A percentile compares a stretch with the other conserved stretches of the same genome.
These are phyloP conservation scores for Coleophoma cylindrospora DNA, from an alignment of 2,329 filamentous ascomycete genomes.

Conservation along the genomic window DNA sequence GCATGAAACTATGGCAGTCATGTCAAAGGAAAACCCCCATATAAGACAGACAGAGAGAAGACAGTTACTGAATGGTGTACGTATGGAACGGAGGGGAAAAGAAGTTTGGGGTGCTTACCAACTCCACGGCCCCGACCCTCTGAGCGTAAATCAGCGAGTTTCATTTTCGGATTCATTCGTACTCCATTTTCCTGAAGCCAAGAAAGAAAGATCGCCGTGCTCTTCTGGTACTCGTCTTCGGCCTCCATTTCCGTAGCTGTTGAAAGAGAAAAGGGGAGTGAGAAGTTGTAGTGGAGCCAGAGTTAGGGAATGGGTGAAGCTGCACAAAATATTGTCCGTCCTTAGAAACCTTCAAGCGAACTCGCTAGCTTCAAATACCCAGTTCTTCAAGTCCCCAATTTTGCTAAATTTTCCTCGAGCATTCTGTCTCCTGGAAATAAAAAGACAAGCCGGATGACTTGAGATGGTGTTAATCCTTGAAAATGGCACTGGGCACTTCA, in stretches of 20 bases:
- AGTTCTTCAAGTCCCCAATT: no score
- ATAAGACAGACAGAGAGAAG: no score
- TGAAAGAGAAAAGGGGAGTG: neutral
- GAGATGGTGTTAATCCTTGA: no score
- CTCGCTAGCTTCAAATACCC: no score
- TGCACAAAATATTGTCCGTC: no score
- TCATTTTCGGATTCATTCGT: constrained; percentile 51
- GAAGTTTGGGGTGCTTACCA: constrained; percentile 39
- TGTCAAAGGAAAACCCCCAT: neutral
- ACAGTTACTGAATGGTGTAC: constrained; percentile 3
- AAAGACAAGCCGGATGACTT: no score
- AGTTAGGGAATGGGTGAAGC: no score
- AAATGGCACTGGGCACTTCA: no score
- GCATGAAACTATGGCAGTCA: neutral
- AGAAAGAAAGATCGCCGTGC: constrained; percentile 45
- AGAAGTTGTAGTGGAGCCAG: no score
- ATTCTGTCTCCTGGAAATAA: no score
- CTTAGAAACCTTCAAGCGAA: no score
- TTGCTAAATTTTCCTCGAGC: no score
- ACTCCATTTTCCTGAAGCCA: constrained; percentile 52
- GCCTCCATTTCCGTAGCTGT: constrained; percentile 12
- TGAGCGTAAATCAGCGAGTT: constrained; percentile 50
- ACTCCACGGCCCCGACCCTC: constrained; percentile 56
- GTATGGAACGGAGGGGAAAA: constrained; percentile 1
- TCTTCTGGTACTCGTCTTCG: constrained; percentile 33